phyloP scores from a whole-genome alignment of 2,329 filamentous ascomycete species.

The Penicillium hordei region DNA sequence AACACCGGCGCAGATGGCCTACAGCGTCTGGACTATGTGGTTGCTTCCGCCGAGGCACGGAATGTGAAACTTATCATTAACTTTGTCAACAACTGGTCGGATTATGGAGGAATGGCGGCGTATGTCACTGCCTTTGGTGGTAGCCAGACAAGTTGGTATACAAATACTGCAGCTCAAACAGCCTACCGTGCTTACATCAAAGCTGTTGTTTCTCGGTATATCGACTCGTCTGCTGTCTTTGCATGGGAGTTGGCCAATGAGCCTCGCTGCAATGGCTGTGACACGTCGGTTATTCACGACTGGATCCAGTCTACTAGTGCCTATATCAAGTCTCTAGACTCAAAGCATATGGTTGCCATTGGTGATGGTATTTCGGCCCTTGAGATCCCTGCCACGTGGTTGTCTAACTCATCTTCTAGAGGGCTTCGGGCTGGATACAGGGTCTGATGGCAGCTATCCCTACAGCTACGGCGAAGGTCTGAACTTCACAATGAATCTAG shows the following conservation, averaged over 20 bases:
- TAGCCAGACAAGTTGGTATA: conserved; percentile 57
- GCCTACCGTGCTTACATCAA: conserved; percentile 65
- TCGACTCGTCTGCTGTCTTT: conserved; percentile 59
- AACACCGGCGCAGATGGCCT: conserved; percentile 64
- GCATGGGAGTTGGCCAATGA: conserved; percentile 70
- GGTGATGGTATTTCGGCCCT: conserved; percentile 48
- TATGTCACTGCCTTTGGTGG: conserved; percentile 59
- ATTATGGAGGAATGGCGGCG: conserved; percentile 64
- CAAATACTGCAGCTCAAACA: conserved; percentile 51
- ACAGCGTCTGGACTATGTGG: conserved; percentile 64
- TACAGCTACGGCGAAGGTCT: conserved; percentile 53
- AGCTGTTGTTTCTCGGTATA: conserved; percentile 60
- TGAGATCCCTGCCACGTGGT: not conserved
- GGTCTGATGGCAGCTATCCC: conserved; percentile 55
- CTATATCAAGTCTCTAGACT: conserved; percentile 65
- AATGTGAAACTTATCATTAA: conserved; percentile 62
- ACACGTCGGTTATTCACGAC: conserved; percentile 56
- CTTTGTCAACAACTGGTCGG: conserved; percentile 66
- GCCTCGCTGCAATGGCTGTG: conserved; percentile 62
- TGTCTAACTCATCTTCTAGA: conserved; percentile 39
- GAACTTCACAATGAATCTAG: conserved; percentile 54
- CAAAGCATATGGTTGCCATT: conserved; percentile 61
- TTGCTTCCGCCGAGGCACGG: conserved; percentile 58
- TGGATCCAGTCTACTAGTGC: conserved; percentile 60
- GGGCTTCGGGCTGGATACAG: conserved; percentile 52